phyloP scores from a whole-genome alignment of 176 grass and related monocot genomes.

The Metroxylon sagu region DNA sequence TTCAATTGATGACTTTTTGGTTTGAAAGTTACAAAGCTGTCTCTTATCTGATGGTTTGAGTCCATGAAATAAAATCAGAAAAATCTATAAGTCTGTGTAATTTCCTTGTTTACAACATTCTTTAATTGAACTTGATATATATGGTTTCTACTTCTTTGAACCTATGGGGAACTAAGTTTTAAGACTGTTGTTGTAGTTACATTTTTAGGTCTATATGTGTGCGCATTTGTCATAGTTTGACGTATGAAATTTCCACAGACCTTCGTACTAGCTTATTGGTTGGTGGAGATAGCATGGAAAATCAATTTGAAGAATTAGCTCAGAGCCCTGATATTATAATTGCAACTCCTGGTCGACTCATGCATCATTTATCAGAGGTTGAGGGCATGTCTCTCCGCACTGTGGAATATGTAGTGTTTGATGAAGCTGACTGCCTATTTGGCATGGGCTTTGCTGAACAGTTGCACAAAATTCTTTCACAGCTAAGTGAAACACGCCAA shows the following conservation, averaged over 20 bases:
- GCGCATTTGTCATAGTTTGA: too few species aligned
- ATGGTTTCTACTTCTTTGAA: too few species aligned
- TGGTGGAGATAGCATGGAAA: conserved; percentile 95
- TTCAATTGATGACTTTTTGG: too few species aligned
- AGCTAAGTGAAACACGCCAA: conserved; percentile 63
- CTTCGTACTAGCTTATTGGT: conserved; percentile 75
- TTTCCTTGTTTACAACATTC: too few species aligned
- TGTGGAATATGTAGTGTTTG: conserved; percentile 97
- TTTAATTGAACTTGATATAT: too few species aligned
- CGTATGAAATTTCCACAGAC: conserved; percentile 22
- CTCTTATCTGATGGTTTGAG: too few species aligned
- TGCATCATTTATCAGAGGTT: conserved; percentile 75
- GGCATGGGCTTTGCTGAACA: conserved; percentile 61
- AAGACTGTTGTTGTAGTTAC: too few species aligned
- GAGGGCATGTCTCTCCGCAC: conserved; percentile 79
- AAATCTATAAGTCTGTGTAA: too few species aligned
- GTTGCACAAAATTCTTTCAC: conserved; percentile 61
- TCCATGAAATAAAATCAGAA: too few species aligned
- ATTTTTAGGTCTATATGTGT: too few species aligned
- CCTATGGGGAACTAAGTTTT: too few species aligned
- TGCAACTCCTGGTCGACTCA: conserved; percentile 84
- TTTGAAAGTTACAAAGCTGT: too few species aligned
- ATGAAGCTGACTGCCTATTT: conserved; percentile 88
- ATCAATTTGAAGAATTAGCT: conserved; percentile 82
- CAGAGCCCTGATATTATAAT: conserved; percentile 96